Evolutionary conservation across 2,329 filamentous ascomycete genomes (phyloP).

Genomic region (Zymoseptoria crescenta): DNA sequence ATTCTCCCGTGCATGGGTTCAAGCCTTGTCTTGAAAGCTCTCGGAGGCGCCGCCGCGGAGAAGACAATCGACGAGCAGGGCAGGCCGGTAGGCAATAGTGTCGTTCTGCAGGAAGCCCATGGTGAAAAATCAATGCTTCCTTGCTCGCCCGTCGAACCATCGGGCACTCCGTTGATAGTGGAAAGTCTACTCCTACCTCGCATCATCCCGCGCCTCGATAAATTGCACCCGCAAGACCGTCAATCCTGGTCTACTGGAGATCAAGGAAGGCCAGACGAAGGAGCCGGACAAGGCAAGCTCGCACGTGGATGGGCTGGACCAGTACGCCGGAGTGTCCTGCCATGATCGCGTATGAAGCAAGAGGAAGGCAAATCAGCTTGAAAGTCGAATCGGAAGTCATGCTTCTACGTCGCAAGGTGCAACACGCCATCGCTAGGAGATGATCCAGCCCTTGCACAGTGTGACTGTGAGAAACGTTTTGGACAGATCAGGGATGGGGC

Average conservation of each 20-base stretch:
- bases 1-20: not conserved
- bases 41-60: not conserved
- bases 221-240: not conserved
- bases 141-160: too few relatives aligned
- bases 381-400: too few relatives aligned
- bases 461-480: too few relatives aligned
- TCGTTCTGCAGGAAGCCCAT: not conserved
- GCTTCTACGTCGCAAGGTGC: too few relatives aligned
- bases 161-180: not conserved
- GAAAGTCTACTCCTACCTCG: not conserved
- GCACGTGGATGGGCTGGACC: not conserved
- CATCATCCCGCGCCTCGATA: not conserved
- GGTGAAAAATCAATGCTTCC: too few relatives aligned
- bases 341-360: not conserved
- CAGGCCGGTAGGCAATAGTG: not conserved
- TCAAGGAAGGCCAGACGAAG: not conserved
- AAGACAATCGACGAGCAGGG: not conserved
- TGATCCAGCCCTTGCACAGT: too few relatives aligned
- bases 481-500: too few relatives aligned
- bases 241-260: not conserved
- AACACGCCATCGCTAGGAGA: too few relatives aligned
- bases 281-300: not conserved
- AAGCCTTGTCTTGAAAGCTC: not conserved
- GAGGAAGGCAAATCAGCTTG: not conserved
- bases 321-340: not conserved